A percentile compares a stretch with the other conserved stretches of the same genome.
These are phyloP conservation scores for Fusarium sarcochroum DNA, from an alignment of 2,329 filamentous ascomycete species.

Conservation along the genomic window DNA sequence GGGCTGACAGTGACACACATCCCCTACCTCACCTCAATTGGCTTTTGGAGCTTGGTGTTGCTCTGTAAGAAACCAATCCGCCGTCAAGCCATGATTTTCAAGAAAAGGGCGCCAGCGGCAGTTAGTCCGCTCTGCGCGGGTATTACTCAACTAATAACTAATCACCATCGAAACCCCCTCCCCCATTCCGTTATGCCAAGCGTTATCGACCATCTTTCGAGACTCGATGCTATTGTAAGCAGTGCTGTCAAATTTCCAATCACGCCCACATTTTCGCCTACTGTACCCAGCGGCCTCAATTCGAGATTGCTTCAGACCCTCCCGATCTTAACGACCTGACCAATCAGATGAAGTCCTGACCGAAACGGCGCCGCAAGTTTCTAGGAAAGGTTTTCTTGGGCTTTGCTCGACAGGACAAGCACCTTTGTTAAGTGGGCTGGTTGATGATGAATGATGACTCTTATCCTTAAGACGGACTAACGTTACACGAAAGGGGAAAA, in stretches of 20 bases:
- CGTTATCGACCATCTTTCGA: slow-evolving; percentile 1
- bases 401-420: background rate
- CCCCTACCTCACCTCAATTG: slow-evolving; percentile 22
- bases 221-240: slow-evolving; percentile 45
- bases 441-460: slow-evolving; percentile 46
- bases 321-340: background rate
- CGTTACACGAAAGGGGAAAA: slow-evolving; percentile 9
- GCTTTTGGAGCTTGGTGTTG: background rate
- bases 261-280: slow-evolving; percentile 19
- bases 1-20: slow-evolving; percentile 41
- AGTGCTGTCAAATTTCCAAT: slow-evolving; percentile 26
- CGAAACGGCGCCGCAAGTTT: no score
- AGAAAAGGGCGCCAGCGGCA: slow-evolving; percentile 16
- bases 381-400: background rate
- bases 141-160: slow-evolving; percentile 25
- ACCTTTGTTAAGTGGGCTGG: background rate
- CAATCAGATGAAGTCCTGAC: slow-evolving; percentile 14
- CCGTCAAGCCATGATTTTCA: background rate
- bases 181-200: slow-evolving; percentile 24
- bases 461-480: slow-evolving; percentile 29
- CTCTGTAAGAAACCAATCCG: slow-evolving; percentile 15
- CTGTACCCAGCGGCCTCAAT: slow-evolving; percentile 29
- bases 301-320: background rate
- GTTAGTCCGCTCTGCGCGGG: slow-evolving; percentile 6
- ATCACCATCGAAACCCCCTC: background rate